Percentiles rank a stretch among this genome's conserved stretches.
phyloP scores from a whole-genome alignment of 495 filamentous ascomycete genomes.

The Elaphomyces granulatus region DNA sequence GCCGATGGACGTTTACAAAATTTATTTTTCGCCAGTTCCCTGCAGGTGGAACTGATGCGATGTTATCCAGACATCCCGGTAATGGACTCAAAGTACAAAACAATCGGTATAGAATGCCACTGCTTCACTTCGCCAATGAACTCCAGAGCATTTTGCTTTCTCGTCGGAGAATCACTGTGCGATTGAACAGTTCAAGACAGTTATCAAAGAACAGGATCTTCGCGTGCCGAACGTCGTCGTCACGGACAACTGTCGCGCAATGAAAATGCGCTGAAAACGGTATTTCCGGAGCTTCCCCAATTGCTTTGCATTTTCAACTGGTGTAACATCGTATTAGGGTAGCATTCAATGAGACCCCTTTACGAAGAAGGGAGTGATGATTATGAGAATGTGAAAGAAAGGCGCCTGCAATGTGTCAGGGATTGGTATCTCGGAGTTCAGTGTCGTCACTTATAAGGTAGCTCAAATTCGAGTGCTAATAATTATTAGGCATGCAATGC shows the following conservation, averaged over 20 bases:
- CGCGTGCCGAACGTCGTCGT: background rate
- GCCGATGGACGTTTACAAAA: background rate
- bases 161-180: background rate
- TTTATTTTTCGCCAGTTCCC: background rate
- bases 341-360: too few species aligned
- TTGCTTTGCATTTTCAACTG: background rate
- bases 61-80: constrained; percentile 5
- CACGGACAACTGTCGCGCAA: background rate
- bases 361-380: background rate
- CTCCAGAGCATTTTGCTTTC: background rate
- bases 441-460: too few species aligned
- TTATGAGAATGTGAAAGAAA: background rate
- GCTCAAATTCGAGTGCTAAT: background rate
- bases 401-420: background rate
- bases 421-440: too few species aligned
- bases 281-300: background rate
- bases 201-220: background rate
- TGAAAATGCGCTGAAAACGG: background rate
- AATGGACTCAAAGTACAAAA: constrained; percentile 10
- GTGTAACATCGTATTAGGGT: background rate
- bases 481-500: background rate
- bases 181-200: background rate
- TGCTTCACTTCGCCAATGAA: background rate
- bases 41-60: background rate
- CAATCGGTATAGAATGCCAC: constrained; percentile 7